Conservation (phyloP, 2,329 filamentous ascomycete genomes). For the Paracamarosporium sp. region DNA sequence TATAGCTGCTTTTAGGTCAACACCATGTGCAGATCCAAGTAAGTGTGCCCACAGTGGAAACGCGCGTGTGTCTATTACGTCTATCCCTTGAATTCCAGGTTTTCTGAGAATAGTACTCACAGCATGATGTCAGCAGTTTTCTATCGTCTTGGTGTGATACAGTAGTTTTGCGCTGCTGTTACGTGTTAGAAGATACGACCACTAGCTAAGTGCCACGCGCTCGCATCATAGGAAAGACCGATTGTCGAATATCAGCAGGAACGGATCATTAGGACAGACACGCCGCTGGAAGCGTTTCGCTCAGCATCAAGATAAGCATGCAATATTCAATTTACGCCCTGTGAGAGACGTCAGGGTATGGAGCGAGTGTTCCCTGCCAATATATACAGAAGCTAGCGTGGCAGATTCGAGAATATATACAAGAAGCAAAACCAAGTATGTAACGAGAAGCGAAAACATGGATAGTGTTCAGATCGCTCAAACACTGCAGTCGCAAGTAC, state of each 20-base stretch:
- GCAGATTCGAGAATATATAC: not conserved
- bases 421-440: constrained; percentile 1
- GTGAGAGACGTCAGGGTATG: not conserved
- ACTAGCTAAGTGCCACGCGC: too few relatives aligned
- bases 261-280: not conserved
- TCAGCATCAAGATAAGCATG: too few relatives aligned
- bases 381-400: not conserved
- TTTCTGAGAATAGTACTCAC: not conserved
- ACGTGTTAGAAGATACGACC: too few relatives aligned
- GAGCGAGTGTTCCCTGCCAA: not conserved
- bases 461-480: not conserved
- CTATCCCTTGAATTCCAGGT: not conserved
- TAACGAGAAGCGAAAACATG: constrained; percentile 4
- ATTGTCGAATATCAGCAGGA: not conserved
- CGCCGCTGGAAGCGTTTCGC: not conserved
- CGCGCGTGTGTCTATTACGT: not conserved
- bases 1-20: not conserved
- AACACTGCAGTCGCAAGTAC: not conserved
- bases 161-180: not conserved
- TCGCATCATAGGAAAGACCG: too few relatives aligned
- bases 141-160: not conserved
- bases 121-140: not conserved
- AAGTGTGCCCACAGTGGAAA: not conserved
- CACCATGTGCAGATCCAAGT: not conserved
- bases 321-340: not conserved